These are phyloP conservation scores for Venturia pyrina DNA, from an alignment of 2,329 filamentous ascomycete species.

Conservation along the genomic window DNA sequence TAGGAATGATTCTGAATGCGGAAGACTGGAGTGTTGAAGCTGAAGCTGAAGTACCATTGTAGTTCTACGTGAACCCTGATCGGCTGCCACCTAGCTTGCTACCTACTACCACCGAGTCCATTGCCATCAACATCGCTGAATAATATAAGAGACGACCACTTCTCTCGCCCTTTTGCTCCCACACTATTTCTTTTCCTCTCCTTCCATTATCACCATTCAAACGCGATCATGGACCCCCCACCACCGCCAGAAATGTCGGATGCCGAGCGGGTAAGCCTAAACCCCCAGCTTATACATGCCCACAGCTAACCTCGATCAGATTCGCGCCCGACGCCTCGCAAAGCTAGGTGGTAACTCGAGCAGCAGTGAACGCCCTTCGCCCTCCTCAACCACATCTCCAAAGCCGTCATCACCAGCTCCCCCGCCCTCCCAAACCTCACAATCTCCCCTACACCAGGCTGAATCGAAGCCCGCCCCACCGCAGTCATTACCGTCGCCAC, in stretches of 20 bases:
- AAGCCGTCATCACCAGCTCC: slow-evolving; percentile 4
- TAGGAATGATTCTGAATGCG: not conserved
- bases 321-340: slow-evolving; percentile 56
- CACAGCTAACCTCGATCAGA: slow-evolving; percentile 36
- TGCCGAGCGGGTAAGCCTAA: not conserved
- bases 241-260: not conserved
- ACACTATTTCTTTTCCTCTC: not conserved
- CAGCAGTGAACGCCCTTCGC: slow-evolving; percentile 15
- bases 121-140: slow-evolving; percentile 7
- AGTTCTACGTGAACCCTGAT: not conserved
- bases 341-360: slow-evolving; percentile 42
- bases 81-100: not conserved
- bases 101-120: not conserved
- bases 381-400: slow-evolving; percentile 10
- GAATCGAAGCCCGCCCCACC: slow-evolving; percentile 3
- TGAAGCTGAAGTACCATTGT: too few species aligned
- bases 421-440: slow-evolving; percentile 13
- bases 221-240: not conserved
- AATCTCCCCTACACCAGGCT: slow-evolving; percentile 9
- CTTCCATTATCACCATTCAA: not conserved
- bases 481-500: not conserved
- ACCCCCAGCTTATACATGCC: not conserved
- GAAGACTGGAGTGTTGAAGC: not conserved
- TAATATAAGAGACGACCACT: not conserved
- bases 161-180: not conserved